Base-by-base conservation (phyloP, 257 asterid species). In the Knoxia roxburghii region DNA sequence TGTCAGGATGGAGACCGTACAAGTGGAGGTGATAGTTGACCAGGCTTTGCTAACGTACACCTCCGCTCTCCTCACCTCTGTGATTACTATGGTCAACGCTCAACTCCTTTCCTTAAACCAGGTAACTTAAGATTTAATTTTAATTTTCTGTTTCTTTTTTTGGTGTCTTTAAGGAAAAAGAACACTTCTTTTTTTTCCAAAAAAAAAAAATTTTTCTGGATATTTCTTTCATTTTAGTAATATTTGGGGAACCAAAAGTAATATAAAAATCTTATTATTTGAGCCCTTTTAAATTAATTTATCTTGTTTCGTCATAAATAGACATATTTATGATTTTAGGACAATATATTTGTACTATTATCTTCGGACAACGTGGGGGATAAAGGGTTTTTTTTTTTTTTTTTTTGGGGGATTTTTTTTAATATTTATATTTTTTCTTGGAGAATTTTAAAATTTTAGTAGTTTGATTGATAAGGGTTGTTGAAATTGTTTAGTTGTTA, bases 21-120 rank as follows among this genome's bases (percentile, higher is more conserved):
- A 66, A 35, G 85, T 49, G 95, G 89, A 79, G 80, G 78, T 76
- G 73, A 72, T 76, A 43, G 82, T 76, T 68, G 69, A 73, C 72
- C 73, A 69, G 64, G 61, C 71, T 56, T 45, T 76, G 82, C 89
- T 87, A 82, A 84, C 85, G 68, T 83, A 83, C 86, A 85, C 77
- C n/a, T n/a, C n/a, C 48, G 32, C 75, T 23, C 71, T 81, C 29
- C 56, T 76, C 33, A 43, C 61, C 21, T 7, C 61, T 17, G 23
- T 48, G 9, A 7, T 50, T 29, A 5, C 18, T 46, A 37, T 67
- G 68, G 71, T 82, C 81, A 73, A 84, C 69, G 79, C 82, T 63
- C 78, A 70, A 20, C 77, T 53, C 35, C 82, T 79, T 64, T 71
- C 41, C 61, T 49, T 49, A 3, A 67, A 72, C 11, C 80, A 73